A percentile compares a stretch with the other conserved stretches of the same genome.
Conservation (phyloP, 2,329 filamentous ascomycete species). For the Fusarium newnesense region DNA sequence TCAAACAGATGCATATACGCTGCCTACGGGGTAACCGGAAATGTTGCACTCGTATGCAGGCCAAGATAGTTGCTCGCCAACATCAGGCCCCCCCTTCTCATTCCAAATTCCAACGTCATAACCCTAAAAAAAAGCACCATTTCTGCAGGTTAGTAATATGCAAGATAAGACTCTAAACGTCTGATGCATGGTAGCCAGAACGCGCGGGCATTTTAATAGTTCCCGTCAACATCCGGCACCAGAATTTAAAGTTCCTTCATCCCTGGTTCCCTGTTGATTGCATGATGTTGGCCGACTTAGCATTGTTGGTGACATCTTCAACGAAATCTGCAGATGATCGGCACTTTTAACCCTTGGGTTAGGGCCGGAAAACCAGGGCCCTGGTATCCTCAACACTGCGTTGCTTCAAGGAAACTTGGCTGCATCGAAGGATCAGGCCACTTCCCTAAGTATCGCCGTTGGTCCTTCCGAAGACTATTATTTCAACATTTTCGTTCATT, state of each 20-base stretch:
- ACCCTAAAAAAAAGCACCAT: too few relatives aligned
- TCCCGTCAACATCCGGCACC: background rate
- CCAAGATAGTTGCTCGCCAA: background rate
- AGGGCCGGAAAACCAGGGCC: background rate
- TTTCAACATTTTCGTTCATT: background rate
- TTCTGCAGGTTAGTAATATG: too few relatives aligned
- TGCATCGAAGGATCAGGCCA: background rate
- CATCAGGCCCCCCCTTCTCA: background rate
- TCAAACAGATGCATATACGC: background rate
- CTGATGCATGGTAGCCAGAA: background rate
- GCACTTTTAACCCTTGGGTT: background rate
- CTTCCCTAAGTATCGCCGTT: background rate
- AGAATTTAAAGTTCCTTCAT: background rate
- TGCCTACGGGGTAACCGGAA: background rate
- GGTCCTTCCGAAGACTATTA: too few relatives aligned
- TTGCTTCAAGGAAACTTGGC: background rate
- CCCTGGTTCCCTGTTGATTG: background rate
- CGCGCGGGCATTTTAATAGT: background rate
- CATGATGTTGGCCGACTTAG: background rate
- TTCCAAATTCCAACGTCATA: too few relatives aligned
- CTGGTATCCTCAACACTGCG: background rate
- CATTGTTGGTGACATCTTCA: background rate
- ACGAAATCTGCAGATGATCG: background rate
- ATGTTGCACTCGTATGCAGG: background rate
- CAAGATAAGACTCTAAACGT: background rate